Evolutionary conservation across 1,284 basidiomycete species (phyloP).

Genomic region (Neonothopanus nambi): DNA sequence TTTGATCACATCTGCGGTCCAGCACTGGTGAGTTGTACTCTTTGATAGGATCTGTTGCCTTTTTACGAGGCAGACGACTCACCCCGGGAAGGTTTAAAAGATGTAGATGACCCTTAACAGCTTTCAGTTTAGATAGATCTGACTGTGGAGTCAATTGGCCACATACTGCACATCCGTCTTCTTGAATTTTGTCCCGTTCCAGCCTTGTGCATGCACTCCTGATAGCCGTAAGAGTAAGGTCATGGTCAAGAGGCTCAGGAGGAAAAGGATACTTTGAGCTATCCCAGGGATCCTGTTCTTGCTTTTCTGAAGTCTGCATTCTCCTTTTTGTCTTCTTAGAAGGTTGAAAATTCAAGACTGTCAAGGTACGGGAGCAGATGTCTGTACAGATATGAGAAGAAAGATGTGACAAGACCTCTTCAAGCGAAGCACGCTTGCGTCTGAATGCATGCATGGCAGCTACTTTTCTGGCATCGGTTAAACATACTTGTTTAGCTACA

Average conservation of each 20-base stretch:
- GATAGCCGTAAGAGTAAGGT: not conserved
- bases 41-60: not conserved
- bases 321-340: too few relatives aligned
- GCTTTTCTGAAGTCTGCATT: too few relatives aligned
- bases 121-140: slow-evolving; percentile 17
- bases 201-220: not conserved
- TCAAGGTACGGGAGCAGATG: too few relatives aligned
- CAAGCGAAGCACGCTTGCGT: too few relatives aligned
- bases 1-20: slow-evolving; percentile 16
- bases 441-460: too few relatives aligned
- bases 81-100: not conserved
- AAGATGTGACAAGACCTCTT: too few relatives aligned
- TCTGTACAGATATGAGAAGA: too few relatives aligned
- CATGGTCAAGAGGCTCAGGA: not conserved
- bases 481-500: too few relatives aligned
- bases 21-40: slow-evolving; percentile 18
- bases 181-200: slow-evolving; percentile 10
- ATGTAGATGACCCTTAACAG: slow-evolving; percentile 19
- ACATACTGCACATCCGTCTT: slow-evolving; percentile 31
- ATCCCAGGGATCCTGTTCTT: too few relatives aligned
- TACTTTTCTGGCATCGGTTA: too few relatives aligned
- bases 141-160: slow-evolving; percentile 21
- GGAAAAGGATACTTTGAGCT: too few relatives aligned
- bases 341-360: too few relatives aligned
- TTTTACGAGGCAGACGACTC: not conserved